phyloP scores from a whole-genome alignment of 2,329 filamentous ascomycete species.

The Beauveria scarabaeidicola region DNA sequence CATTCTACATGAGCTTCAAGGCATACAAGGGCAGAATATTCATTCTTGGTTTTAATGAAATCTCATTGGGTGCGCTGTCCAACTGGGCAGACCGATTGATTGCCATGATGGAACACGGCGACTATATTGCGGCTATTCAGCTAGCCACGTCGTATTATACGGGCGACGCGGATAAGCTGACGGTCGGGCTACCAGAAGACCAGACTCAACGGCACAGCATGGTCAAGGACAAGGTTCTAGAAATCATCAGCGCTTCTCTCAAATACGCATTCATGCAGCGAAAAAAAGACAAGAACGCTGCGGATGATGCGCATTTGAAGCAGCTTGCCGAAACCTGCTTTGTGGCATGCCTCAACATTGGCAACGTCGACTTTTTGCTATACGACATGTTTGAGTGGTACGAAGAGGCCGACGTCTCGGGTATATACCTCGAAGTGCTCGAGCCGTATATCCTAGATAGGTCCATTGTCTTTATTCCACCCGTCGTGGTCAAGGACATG shows the following conservation, averaged over 20 bases:
- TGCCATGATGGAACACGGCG: constrained; percentile 92
- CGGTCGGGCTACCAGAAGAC: constrained; percentile 86
- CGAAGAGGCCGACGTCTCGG: constrained; percentile 63
- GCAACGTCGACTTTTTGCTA: constrained; percentile 76
- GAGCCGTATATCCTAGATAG: constrained; percentile 81
- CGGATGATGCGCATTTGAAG: constrained; percentile 54
- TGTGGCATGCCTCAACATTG: constrained; percentile 68
- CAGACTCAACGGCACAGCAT: constrained; percentile 64
- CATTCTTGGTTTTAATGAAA: constrained; percentile 84
- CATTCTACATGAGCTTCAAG: constrained; percentile 96
- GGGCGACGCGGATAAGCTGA: constrained; percentile 86
- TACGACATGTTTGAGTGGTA: constrained; percentile 87
- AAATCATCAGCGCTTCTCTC: constrained; percentile 88
- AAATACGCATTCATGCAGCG: constrained; percentile 76
- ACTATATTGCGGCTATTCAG: constrained; percentile 85
- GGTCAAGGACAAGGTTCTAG: constrained; percentile 80
- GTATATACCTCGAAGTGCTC: constrained; percentile 77
- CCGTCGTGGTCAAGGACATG: constrained; percentile 75
- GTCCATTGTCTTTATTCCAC: constrained; percentile 66
- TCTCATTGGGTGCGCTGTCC: constrained; percentile 82
- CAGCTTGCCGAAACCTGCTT: constrained; percentile 81
- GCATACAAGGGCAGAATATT: constrained; percentile 92
- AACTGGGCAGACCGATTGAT: constrained; percentile 96
- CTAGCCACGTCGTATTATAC: constrained; percentile 88
- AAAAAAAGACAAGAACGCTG: constrained; percentile 36